Percentiles rank a stretch among this genome's conserved stretches.
Conservation (phyloP, 805 yeast species). For the Yamadazyma scolyti region DNA sequence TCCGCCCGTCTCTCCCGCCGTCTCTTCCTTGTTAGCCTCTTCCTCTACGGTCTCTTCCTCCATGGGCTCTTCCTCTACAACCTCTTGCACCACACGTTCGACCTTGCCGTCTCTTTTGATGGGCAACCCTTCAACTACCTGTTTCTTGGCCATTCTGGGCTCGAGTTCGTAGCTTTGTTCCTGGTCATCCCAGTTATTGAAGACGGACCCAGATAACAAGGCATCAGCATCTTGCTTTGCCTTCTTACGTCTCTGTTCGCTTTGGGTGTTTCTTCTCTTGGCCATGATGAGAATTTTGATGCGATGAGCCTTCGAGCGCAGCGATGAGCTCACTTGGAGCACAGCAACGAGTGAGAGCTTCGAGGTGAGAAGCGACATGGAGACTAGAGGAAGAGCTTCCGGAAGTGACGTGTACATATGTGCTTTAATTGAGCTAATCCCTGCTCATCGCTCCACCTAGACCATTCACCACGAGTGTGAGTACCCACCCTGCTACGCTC, state of each 20-base stretch:
- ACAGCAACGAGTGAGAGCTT: too few relatives aligned
- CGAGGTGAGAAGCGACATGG: too few relatives aligned
- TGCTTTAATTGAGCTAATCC: too few relatives aligned
- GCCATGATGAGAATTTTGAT: too few relatives aligned
- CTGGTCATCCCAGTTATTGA: slow-evolving; percentile 57
- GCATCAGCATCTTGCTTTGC: slow-evolving; percentile 39
- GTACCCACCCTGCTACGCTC: too few relatives aligned
- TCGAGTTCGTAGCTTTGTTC: slow-evolving; percentile 75
- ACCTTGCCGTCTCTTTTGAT: slow-evolving; percentile 73
- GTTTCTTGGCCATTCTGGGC: slow-evolving; percentile 54
- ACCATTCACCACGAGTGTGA: too few relatives aligned
- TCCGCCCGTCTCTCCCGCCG: slow-evolving; percentile 15
- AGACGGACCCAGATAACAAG: slow-evolving; percentile 20
- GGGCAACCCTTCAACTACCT: slow-evolving; percentile 70
- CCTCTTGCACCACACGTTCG: slow-evolving; percentile 50
- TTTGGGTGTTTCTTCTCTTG: slow-evolving; percentile 24
- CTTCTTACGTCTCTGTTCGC: slow-evolving; percentile 33
- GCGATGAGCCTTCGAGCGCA: too few relatives aligned
- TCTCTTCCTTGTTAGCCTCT: slow-evolving; percentile 15
- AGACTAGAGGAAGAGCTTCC: too few relatives aligned
- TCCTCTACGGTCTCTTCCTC: slow-evolving; percentile 23
- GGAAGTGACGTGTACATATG: too few relatives aligned
- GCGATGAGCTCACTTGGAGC: too few relatives aligned
- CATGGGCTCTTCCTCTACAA: slow-evolving; percentile 13
- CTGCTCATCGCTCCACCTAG: too few relatives aligned